These are phyloP conservation scores for Chenopodium album DNA, from an alignment of 148 eudicot species.

Conservation along the genomic window DNA sequence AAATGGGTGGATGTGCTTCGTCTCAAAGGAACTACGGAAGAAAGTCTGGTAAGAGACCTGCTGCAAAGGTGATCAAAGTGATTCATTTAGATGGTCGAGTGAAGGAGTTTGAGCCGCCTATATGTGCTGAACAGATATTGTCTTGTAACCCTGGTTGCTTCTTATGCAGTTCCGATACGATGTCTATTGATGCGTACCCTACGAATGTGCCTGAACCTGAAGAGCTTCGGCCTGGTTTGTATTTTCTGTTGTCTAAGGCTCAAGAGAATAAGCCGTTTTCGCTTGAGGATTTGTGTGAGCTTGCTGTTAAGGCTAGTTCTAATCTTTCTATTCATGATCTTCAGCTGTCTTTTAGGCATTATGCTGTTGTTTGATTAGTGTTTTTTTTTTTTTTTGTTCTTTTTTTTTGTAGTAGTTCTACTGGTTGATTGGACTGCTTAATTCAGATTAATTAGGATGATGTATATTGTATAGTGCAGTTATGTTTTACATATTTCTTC, in stretches of 20 bases:
- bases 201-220: slow-evolving; percentile 24
- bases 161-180: slow-evolving; percentile 24
- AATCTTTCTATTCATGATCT: slow-evolving; percentile 29
- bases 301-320: slow-evolving; percentile 41
- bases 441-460: background rate
- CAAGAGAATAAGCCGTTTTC: slow-evolving; percentile 25
- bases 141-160: slow-evolving; percentile 30
- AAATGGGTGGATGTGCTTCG: slow-evolving; percentile 35
- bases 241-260: slow-evolving; percentile 29
- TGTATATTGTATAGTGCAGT: background rate
- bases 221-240: slow-evolving; percentile 27
- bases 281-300: slow-evolving; percentile 39
- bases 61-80: slow-evolving; percentile 18
- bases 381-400: no score
- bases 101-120: slow-evolving; percentile 29
- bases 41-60: background rate
- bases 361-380: slow-evolving; percentile 1
- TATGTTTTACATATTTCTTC: background rate
- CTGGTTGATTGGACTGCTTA: background rate
- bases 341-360: slow-evolving; percentile 33
- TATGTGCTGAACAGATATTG: slow-evolving; percentile 27
- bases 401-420: background rate
- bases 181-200: slow-evolving; percentile 27
- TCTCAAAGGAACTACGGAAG: background rate
- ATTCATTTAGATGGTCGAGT: slow-evolving; percentile 28